phyloP scores from a whole-genome alignment of 305 asterid genomes.

The Fraxinus greggii region DNA sequence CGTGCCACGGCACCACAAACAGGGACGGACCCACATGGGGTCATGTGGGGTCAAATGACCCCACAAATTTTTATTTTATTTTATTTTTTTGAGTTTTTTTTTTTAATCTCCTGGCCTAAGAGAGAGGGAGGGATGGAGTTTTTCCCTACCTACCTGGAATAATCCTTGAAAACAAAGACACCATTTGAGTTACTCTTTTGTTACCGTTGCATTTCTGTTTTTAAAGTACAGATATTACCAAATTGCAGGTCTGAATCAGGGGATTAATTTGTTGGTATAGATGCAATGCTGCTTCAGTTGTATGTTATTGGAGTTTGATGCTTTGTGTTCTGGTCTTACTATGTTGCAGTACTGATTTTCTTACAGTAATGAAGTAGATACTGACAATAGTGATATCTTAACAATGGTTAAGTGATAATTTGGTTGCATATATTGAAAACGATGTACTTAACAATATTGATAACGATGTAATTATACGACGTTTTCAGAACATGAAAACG shows the following conservation, averaged over 20 bases:
- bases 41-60: too few relatives aligned
- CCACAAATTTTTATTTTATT: too few relatives aligned
- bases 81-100: too few relatives aligned
- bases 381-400: neutral
- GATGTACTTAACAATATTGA: too few relatives aligned
- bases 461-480: too few relatives aligned
- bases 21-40: too few relatives aligned
- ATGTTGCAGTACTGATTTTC: neutral
- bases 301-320: neutral
- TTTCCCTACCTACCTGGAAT: conserved; percentile 10
- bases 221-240: neutral
- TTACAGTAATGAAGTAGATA: conserved; percentile 3
- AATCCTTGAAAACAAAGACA: neutral
- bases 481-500: too few relatives aligned
- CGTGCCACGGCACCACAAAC: too few relatives aligned
- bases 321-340: neutral
- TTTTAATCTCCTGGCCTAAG: too few relatives aligned
- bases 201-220: conserved; percentile 2
- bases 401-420: too few relatives aligned
- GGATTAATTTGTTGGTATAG: neutral
- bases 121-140: neutral
- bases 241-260: neutral
- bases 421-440: too few relatives aligned
- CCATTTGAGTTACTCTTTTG: neutral
- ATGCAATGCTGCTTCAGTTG: conserved; percentile 1